phyloP scores from a whole-genome alignment of 1,284 basidiomycete genomes.

The Papiliotrema terrestris region DNA sequence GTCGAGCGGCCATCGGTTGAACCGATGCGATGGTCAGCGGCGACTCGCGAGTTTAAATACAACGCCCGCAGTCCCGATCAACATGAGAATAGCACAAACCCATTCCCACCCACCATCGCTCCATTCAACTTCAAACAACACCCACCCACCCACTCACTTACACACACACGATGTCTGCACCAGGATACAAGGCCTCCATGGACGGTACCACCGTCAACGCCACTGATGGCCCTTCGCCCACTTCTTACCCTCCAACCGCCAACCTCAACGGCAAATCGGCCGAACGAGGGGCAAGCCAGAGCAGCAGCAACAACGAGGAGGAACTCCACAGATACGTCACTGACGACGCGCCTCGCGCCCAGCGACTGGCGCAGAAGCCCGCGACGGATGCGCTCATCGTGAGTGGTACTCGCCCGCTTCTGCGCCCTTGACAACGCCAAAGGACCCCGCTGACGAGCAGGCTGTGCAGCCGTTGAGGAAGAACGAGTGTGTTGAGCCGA shows the following conservation, averaged over 20 bases:
- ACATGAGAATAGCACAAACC: background rate
- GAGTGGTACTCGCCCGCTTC: background rate
- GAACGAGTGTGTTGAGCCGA: slow-evolving; percentile 33
- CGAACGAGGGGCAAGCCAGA: background rate
- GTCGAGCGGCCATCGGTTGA: too few relatives aligned
- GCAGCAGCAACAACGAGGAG: slow-evolving; percentile 13
- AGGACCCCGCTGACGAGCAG: slow-evolving; percentile 18
- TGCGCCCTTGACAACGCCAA: background rate
- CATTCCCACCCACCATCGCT: background rate
- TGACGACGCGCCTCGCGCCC: slow-evolving; percentile 25
- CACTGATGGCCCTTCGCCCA: background rate
- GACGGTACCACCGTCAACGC: slow-evolving; percentile 26
- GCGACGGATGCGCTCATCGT: slow-evolving; percentile 1
- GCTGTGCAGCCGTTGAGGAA: slow-evolving; percentile 46
- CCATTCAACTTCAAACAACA: background rate
- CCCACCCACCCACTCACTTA: background rate
- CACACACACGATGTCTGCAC: slow-evolving; percentile 17
- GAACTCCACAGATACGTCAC: slow-evolving; percentile 42
- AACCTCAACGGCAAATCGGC: background rate
- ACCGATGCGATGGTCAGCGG: background rate
- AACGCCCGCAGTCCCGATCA: background rate
- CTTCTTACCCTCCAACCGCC: slow-evolving; percentile 1
- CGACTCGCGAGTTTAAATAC: background rate
- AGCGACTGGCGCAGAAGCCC: background rate
- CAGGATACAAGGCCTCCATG: slow-evolving; percentile 19